Percentiles rank a stretch among this genome's conserved stretches.
Evolutionary conservation across 208 protist genomes (phyloP).

Genomic region (Trichomonas tenax): DNA sequence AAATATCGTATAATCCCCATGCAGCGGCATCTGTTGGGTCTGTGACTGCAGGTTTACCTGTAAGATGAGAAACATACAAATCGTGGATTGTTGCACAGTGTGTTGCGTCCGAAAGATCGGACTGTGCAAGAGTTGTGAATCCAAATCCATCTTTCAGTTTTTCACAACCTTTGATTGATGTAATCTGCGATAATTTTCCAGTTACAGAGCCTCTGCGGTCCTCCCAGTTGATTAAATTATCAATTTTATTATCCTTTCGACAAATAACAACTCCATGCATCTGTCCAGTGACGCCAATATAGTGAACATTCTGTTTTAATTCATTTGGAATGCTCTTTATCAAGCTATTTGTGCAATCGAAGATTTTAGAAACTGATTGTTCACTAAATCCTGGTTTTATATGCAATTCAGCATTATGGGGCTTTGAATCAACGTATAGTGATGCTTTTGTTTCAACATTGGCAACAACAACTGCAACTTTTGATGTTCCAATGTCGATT

Average conservation of each 20-base stretch:
- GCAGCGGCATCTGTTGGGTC: neutral
- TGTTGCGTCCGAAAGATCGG: neutral
- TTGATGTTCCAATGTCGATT: constrained; percentile 3
- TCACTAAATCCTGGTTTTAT: neutral
- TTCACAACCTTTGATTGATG: neutral
- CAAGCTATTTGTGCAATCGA: neutral
- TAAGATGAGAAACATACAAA: neutral
- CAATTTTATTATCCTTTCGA: neutral
- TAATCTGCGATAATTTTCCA: neutral
- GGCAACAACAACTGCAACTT: neutral
- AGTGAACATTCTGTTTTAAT: neutral
- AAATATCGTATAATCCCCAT: neutral
- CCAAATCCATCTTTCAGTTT: neutral
- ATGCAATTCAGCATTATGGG: neutral
- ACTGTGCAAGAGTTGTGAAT: neutral
- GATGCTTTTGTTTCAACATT: neutral
- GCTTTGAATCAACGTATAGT: neutral
- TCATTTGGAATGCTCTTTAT: neutral
- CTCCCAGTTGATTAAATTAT: neutral
- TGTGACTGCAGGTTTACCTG: neutral
- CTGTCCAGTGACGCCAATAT: neutral
- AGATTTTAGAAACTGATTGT: neutral
- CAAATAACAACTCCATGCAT: neutral
- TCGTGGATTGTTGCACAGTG: neutral
- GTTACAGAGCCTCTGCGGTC: neutral